Evolutionary conservation across 2,329 filamentous ascomycete genomes (phyloP), one percentile per base, ranked within the genome.

Genomic region (Nothophoma quercina): DNA sequence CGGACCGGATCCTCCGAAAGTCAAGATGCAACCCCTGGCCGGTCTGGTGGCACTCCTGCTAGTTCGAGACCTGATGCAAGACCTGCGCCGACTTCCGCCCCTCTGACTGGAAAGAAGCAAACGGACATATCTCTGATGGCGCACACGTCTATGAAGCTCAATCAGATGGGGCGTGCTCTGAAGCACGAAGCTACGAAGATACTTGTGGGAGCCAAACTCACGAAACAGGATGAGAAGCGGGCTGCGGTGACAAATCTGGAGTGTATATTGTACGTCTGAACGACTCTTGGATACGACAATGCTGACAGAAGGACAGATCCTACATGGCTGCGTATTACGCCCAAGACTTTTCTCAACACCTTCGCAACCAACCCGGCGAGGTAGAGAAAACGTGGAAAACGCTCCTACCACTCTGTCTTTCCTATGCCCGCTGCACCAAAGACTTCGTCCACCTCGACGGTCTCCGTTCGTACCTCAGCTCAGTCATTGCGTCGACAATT

Each of bases 121-220:
- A 61, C 68, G 3, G 70, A 73, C 8, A 70, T 74, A 4, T 60
- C 72, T 12, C 59, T 72, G 1, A 74, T 78, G 55, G 70, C 71
- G 7, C 63, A 71, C 1, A 70, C 73, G 16, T 77, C 75, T 12
- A 68, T 67, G 41, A 75, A 75, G 25, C 62, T 77, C 34, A 76
- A 78, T 29, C 67, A 62, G 3, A 69, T 78, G 45, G 78, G 78
- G 8, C 74, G 76, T 7, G 70, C 75, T 1, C 65, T 81, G n/a
- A 81, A 81, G 64, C 77, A 80, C 45, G 73, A 77, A 40, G 72
- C 73, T 2, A 69, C 74, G 32, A 74, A 73, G 44, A 69, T 77
- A 43, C 62, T 70, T 32, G 59, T 36, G 16, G 56, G 59, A 38
- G 62, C 58, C 9, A 63, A 67, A 26, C 42, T 64, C 25, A 68